Percentiles rank a stretch among this genome's conserved stretches.
These are phyloP conservation scores for Triticum turgidum DNA, from an alignment of 176 grass and related monocot genomes.

Conservation along the genomic window DNA sequence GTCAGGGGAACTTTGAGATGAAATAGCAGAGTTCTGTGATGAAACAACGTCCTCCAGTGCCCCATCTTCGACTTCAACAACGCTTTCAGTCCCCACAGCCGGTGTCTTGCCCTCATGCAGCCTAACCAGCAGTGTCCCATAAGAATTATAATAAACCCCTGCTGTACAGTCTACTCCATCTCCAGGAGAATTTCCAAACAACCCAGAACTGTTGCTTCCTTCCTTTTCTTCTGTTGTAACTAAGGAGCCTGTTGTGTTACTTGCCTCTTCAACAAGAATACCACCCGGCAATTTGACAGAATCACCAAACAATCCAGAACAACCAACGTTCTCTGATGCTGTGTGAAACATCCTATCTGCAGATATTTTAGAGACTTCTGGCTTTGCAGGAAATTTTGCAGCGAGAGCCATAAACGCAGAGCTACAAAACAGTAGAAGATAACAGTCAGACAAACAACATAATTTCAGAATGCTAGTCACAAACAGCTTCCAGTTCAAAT, in stretches of 20 bases:
- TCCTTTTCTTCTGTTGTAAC: slow-evolving; percentile 61
- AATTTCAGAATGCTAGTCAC: slow-evolving; percentile 10
- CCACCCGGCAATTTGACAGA: slow-evolving; percentile 38
- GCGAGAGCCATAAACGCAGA: slow-evolving; percentile 81
- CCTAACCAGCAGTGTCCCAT: slow-evolving; percentile 16
- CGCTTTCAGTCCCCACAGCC: slow-evolving; percentile 4
- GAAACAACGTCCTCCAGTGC: slow-evolving; percentile 58
- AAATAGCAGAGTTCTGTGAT: slow-evolving; percentile 60
- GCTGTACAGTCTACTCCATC: slow-evolving; percentile 11
- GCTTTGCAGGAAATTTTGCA: slow-evolving; percentile 61
- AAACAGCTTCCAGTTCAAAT: slow-evolving; percentile 18
- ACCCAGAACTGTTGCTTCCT: slow-evolving; percentile 40
- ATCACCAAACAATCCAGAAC: slow-evolving; percentile 36
- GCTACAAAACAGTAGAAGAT: slow-evolving; percentile 39
- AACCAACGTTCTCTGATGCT: slow-evolving; percentile 27
- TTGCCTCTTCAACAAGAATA: slow-evolving; percentile 50
- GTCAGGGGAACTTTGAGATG: slow-evolving; percentile 60
- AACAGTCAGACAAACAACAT: not conserved
- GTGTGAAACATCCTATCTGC: slow-evolving; percentile 15
- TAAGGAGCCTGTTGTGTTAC: slow-evolving; percentile 28
- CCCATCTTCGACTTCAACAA: slow-evolving; percentile 42
- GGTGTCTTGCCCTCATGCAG: slow-evolving; percentile 38
- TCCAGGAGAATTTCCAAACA: slow-evolving; percentile 44
- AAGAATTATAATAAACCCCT: slow-evolving; percentile 39
- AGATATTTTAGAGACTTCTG: slow-evolving; percentile 19